Conservation (phyloP, 768 basidiomycete genomes). For the Sporobolomyces phaffii region DNA sequence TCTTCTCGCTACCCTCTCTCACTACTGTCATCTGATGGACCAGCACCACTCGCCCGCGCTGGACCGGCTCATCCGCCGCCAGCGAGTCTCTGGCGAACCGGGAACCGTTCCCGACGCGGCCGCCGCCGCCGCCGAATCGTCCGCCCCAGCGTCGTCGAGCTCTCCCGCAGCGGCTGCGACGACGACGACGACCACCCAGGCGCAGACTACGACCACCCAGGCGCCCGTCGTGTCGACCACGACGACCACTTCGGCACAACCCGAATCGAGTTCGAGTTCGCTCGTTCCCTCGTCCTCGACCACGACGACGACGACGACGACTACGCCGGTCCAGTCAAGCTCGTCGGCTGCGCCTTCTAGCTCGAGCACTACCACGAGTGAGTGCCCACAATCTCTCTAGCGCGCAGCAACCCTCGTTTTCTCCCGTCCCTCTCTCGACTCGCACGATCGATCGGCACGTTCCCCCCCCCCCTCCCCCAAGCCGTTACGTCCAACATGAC, state of each 20-base stretch:
- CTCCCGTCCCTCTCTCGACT: not conserved
- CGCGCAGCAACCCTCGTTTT: too few species aligned
- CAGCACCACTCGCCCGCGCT: conserved; percentile 4
- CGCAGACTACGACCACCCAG: not conserved
- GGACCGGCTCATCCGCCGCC: conserved; percentile 10
- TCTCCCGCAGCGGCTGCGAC: too few species aligned
- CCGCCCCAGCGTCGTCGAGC: not conserved
- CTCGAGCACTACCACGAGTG: conserved; percentile 1
- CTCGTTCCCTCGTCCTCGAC: not conserved
- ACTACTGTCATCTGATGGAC: not conserved
- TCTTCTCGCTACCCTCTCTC: not conserved
- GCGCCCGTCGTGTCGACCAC: conserved; percentile 4
- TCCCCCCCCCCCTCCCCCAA: not conserved
- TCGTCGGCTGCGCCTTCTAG: not conserved
- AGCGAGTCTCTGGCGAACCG: not conserved
- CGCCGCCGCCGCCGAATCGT: not conserved
- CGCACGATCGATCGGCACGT: not conserved
- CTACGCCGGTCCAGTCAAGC: not conserved
- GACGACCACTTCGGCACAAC: not conserved
- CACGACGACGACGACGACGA: conserved; percentile 10
- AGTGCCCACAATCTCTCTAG: not conserved
- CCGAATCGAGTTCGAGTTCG: not conserved
- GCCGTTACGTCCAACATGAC: not conserved
- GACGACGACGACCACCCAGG: not conserved
- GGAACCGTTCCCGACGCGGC: not conserved